Evolutionary conservation across 805 yeast species (phyloP).

Genomic region (Pichia phayaonensis): DNA sequence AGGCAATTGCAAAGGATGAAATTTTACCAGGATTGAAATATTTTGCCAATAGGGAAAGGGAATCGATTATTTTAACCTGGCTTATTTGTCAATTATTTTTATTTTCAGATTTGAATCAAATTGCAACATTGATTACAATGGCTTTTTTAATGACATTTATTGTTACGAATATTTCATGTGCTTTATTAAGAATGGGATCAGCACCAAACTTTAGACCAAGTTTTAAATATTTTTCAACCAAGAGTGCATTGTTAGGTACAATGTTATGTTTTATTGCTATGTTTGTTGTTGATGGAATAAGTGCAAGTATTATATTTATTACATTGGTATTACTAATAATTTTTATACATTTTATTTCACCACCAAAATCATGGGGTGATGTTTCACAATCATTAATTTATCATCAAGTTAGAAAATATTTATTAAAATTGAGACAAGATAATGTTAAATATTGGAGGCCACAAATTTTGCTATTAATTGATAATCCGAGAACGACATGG

Average conservation of each 20-base stretch:
- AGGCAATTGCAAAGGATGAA: constrained; percentile 84
- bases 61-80: constrained; percentile 72
- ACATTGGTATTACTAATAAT: constrained; percentile 61
- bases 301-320: constrained; percentile 70
- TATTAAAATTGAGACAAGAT: constrained; percentile 74
- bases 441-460: constrained; percentile 99
- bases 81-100: constrained; percentile 74
- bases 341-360: constrained; percentile 80
- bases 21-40: constrained; percentile 71
- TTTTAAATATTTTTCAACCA: constrained; percentile 74
- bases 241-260: constrained; percentile 76
- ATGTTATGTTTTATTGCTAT: constrained; percentile 67
- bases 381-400: constrained; percentile 92
- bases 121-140: constrained; percentile 95
- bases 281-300: constrained; percentile 89
- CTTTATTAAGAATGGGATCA: constrained; percentile 74
- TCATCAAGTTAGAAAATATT: constrained; percentile 92
- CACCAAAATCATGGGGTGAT: constrained; percentile 98
- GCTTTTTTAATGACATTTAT: constrained; percentile 94
- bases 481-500: constrained; percentile 90
- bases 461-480: constrained; percentile 79
- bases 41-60: constrained; percentile 48
- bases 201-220: constrained; percentile 99
- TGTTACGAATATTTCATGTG: constrained; percentile 91
- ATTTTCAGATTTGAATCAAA: constrained; percentile 85